Conservation (phyloP, 176 grass and related monocot genomes). For the Hsuehochloa calcarea region DNA sequence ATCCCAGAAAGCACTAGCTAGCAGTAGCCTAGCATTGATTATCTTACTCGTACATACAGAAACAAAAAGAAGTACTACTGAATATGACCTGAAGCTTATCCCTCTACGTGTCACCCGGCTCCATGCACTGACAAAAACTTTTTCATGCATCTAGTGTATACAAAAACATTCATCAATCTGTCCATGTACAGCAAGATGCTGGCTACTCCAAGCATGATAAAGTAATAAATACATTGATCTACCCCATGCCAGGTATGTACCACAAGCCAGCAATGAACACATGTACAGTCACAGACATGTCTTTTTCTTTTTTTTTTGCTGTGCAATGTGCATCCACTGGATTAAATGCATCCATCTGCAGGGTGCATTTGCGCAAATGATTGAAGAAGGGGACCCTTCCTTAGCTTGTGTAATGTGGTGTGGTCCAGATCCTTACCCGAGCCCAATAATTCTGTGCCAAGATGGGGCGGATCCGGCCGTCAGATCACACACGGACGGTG, state of each 20-base stretch:
- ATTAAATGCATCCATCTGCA: slow-evolving; percentile 17
- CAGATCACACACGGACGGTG: not conserved
- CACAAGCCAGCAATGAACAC: not conserved
- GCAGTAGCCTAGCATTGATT: not conserved
- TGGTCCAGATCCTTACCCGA: not conserved
- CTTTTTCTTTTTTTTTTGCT: not conserved
- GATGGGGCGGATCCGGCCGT: not conserved
- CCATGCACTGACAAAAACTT: not conserved
- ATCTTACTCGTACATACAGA: not conserved
- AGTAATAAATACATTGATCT: not conserved
- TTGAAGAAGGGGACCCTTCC: not conserved
- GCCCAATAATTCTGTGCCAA: not conserved
- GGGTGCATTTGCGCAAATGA: slow-evolving; percentile 22
- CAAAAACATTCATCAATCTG: not conserved
- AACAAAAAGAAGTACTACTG: not conserved
- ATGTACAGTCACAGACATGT: no score
- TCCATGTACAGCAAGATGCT: not conserved
- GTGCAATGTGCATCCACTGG: not conserved
- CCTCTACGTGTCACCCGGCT: not conserved
- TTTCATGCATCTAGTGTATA: not conserved
- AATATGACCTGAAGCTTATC: not conserved
- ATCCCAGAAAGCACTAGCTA: not conserved
- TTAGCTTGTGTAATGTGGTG: not conserved
- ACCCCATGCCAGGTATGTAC: slow-evolving; percentile 2
- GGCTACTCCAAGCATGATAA: not conserved